A percentile compares a stretch with the other conserved stretches of the same genome.
These are phyloP conservation scores for Lathyrus sativus DNA, from an alignment of 306 rosid genomes.

Conservation along the genomic window DNA sequence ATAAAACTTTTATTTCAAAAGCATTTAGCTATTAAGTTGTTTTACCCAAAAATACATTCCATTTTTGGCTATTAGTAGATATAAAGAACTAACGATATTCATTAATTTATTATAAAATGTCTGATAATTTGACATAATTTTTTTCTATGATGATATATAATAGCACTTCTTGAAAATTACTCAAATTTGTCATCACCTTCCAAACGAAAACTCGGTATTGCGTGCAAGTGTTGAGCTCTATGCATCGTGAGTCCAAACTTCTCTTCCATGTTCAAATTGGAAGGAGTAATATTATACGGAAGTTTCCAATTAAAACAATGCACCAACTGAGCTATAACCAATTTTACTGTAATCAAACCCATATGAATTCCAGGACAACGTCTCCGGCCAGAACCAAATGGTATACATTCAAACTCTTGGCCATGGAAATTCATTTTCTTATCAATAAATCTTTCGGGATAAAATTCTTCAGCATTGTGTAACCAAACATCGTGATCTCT, in stretches of 20 bases:
- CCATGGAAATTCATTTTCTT: not conserved
- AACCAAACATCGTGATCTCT: not conserved
- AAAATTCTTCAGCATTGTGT: not conserved
- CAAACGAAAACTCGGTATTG: not conserved
- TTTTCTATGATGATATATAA: too few relatives aligned
- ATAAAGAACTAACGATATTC: too few relatives aligned
- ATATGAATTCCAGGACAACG: not conserved
- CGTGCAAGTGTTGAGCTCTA: slow-evolving; percentile 9
- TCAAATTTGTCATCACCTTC: not conserved
- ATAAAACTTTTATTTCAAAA: too few relatives aligned
- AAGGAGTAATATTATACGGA: not conserved
- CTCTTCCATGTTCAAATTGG: slow-evolving; percentile 3
- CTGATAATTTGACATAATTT: too few relatives aligned
- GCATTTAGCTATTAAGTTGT: too few relatives aligned
- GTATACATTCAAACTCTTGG: not conserved
- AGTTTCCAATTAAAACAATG: slow-evolving; percentile 6
- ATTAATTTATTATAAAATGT: too few relatives aligned
- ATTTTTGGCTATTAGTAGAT: too few relatives aligned
- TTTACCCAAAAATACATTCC: too few relatives aligned
- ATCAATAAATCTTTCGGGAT: not conserved
- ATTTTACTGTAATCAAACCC: not conserved
- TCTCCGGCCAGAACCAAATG: slow-evolving; percentile 7
- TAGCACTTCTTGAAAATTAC: not conserved
- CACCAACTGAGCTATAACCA: not conserved
- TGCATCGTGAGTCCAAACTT: not conserved